A percentile compares a stretch with the other conserved stretches of the same genome.
These are phyloP conservation scores for Sindora glabra DNA, from an alignment of 306 rosid genomes.

Conservation along the genomic window DNA sequence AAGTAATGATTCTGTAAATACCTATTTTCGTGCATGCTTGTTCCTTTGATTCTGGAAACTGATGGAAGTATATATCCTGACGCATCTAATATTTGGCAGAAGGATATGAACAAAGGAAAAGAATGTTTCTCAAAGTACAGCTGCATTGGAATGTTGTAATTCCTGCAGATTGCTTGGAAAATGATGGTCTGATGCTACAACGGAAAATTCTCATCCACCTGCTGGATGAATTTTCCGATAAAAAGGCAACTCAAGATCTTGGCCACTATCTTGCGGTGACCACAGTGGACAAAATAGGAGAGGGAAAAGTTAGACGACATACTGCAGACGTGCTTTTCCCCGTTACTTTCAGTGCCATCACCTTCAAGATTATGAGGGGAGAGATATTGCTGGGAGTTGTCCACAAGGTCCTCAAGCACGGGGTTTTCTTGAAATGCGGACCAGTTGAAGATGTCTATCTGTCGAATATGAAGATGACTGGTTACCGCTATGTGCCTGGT, in stretches of 20 bases:
- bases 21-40: not conserved
- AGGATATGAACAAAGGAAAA: conserved; percentile 2
- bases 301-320: conserved; percentile 69
- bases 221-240: conserved; percentile 53
- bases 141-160: conserved; percentile 72
- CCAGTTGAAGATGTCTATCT: conserved; percentile 69
- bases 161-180: conserved; percentile 56
- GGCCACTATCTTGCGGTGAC: conserved; percentile 74
- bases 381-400: conserved; percentile 74
- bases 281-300: conserved; percentile 62
- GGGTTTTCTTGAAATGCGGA: conserved; percentile 77
- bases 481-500: conserved; percentile 50
- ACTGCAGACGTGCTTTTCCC: conserved; percentile 83
- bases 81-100: conserved; percentile 16
- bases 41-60: conserved; percentile 4
- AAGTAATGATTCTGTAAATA: not conserved
- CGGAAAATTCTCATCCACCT: conserved; percentile 50
- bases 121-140: conserved; percentile 70
- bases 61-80: not conserved
- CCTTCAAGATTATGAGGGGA: conserved; percentile 74
- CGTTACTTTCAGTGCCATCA: conserved; percentile 52
- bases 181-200: conserved; percentile 61
- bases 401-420: conserved; percentile 78
- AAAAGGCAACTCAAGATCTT: conserved; percentile 64
- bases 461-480: conserved; percentile 68